phyloP scores from a whole-genome alignment of 495 filamentous ascomycete species.

The Parachaetomium inaequale region DNA sequence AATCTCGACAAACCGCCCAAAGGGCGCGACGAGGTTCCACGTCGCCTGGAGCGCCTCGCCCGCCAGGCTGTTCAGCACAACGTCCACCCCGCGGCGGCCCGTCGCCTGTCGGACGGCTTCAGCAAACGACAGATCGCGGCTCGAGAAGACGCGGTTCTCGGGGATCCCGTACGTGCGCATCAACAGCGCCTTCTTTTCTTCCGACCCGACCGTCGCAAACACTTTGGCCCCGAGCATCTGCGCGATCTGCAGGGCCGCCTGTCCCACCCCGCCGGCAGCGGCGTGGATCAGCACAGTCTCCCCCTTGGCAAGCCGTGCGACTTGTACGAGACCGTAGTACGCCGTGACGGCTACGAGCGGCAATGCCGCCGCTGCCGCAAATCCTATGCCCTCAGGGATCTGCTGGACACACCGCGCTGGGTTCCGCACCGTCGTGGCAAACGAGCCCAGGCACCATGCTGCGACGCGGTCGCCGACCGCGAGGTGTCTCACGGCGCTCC shows the following conservation, averaged over 20 bases:
- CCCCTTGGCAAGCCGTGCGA: conserved; percentile 38
- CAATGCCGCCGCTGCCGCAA: conserved; percentile 30
- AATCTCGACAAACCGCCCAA: background rate
- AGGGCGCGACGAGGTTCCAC: background rate
- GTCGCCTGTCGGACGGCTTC: background rate
- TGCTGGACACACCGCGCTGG: too few relatives aligned
- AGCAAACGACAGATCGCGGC: background rate
- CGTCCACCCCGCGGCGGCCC: background rate
- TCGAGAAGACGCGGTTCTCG: conserved; percentile 14
- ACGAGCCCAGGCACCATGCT: too few relatives aligned
- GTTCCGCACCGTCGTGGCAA: too few relatives aligned
- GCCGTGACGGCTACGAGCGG: conserved; percentile 36
- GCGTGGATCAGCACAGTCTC: conserved; percentile 57
- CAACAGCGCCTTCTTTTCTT: conserved; percentile 44
- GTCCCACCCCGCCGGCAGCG: too few relatives aligned
- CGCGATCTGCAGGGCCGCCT: too few relatives aligned
- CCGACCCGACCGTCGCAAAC: conserved; percentile 50
- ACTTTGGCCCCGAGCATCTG: too few relatives aligned
- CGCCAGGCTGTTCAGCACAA: background rate
- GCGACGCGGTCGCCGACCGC: conserved; percentile 45
- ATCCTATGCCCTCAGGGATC: conserved; percentile 29
- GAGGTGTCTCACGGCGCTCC: conserved; percentile 36
- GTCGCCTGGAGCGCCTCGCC: background rate
- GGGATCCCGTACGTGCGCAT: conserved; percentile 47
- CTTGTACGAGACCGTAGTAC: conserved; percentile 36